phyloP scores from a whole-genome alignment of 306 rosid species.

The Alnus rubra region DNA sequence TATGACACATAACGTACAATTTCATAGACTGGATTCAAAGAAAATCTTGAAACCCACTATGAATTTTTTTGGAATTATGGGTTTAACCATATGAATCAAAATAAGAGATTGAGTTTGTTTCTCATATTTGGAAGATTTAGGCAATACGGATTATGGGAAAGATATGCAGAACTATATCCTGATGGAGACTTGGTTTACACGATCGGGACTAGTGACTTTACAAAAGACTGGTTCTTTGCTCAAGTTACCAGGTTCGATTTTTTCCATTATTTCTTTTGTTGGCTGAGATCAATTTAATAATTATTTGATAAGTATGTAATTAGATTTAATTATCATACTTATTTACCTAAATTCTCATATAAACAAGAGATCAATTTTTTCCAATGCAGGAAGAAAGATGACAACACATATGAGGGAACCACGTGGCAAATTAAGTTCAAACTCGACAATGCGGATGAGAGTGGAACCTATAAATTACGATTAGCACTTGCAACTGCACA shows the following conservation, averaged over 20 bases:
- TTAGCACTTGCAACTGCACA: slow-evolving; percentile 84
- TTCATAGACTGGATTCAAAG: too few species aligned
- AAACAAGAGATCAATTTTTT: not conserved
- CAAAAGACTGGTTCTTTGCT: slow-evolving; percentile 92
- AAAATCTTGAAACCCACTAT: too few species aligned
- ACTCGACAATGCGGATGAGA: slow-evolving; percentile 46
- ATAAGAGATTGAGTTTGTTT: not conserved
- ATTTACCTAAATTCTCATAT: too few species aligned
- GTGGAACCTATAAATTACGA: slow-evolving; percentile 57
- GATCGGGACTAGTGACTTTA: slow-evolving; percentile 62
- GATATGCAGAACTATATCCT: slow-evolving; percentile 82
- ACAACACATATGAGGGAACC: slow-evolving; percentile 72
- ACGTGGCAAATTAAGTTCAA: slow-evolving; percentile 89
- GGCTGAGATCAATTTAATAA: too few species aligned
- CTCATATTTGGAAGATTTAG: slow-evolving; percentile 54
- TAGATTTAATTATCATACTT: too few species aligned
- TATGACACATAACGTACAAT: too few species aligned
- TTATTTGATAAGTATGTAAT: too few species aligned
- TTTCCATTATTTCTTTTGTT: not conserved
- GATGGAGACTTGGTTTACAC: slow-evolving; percentile 69
- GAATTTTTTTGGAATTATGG: too few species aligned
- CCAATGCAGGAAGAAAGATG: slow-evolving; percentile 64
- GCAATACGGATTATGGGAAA: slow-evolving; percentile 94
- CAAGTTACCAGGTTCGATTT: slow-evolving; percentile 73
- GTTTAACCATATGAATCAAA: too few species aligned